phyloP scores from a whole-genome alignment of 2,329 filamentous ascomycete species.

The Nannizziopsis arthrosporioides region DNA sequence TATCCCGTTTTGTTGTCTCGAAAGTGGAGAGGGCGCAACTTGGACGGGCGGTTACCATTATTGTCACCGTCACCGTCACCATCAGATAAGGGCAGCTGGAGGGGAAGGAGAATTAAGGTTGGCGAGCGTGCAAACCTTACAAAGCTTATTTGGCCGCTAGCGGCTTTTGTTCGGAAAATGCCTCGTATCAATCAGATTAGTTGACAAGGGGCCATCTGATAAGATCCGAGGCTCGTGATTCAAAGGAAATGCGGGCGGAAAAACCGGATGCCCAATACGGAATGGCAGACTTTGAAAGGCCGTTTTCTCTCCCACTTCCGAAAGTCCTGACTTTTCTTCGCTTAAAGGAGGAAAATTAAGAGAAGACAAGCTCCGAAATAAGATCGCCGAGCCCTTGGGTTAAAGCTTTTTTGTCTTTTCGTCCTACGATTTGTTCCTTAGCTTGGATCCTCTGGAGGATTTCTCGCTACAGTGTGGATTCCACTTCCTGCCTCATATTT shows the following conservation, averaged over 20 bases:
- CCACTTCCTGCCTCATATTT: no score
- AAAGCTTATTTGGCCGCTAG: background rate
- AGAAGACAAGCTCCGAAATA: background rate
- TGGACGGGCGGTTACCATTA: no score
- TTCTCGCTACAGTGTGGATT: no score
- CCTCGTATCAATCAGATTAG: slow-evolving; percentile 1
- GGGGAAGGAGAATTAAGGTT: background rate
- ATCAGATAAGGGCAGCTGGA: no score
- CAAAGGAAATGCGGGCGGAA: background rate
- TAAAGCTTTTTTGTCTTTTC: slow-evolving; percentile 3
- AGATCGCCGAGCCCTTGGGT: background rate
- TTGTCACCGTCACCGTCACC: no score
- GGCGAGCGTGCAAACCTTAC: background rate
- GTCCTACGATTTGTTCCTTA: background rate
- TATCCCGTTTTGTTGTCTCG: no score
- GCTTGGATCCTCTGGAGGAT: no score
- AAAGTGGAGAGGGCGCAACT: no score
- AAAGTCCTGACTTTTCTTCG: background rate
- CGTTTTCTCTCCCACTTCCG: background rate
- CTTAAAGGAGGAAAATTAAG: background rate
- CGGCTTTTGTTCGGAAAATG: slow-evolving; percentile 4
- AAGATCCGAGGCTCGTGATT: background rate
- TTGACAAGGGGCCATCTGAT: slow-evolving; percentile 2
- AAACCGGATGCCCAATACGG: background rate
- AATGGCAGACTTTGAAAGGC: background rate